phyloP scores from a whole-genome alignment of 805 yeast genomes.

The Saccharomycopsis amapae region DNA sequence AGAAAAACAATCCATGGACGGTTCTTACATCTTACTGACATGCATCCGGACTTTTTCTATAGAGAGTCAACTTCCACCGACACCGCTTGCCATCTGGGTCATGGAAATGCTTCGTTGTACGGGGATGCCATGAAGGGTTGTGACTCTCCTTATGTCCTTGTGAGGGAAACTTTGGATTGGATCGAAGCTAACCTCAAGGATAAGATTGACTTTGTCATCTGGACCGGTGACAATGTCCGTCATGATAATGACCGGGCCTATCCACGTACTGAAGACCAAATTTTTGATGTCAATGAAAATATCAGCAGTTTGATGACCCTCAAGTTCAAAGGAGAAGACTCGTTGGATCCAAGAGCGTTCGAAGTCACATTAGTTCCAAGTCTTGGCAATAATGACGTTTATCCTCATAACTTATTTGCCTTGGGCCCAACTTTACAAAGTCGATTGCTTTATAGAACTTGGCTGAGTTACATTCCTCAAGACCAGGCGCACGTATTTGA shows the following conservation, averaged over 20 bases:
- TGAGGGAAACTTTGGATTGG: constrained; percentile 63
- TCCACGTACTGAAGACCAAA: constrained; percentile 70
- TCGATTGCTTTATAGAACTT: constrained; percentile 63
- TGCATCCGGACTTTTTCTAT: constrained; percentile 76
- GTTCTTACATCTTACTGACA: constrained; percentile 78
- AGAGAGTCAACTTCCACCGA: constrained; percentile 42
- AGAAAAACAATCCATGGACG: constrained; percentile 54
- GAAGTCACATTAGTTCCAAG: constrained; percentile 55
- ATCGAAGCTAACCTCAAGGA: constrained; percentile 55
- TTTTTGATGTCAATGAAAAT: constrained; percentile 58
- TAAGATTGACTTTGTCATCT: constrained; percentile 75
- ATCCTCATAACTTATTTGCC: constrained; percentile 79
- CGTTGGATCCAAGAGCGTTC: constrained; percentile 37
- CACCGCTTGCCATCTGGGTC: constrained; percentile 48
- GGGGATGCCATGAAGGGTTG: constrained; percentile 77
- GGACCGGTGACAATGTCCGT: constrained; percentile 88
- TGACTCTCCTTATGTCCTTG: constrained; percentile 61
- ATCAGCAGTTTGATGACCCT: constrained; percentile 47
- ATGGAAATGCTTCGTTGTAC: constrained; percentile 51
- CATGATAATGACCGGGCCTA: constrained; percentile 71
- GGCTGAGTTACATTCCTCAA: constrained; percentile 70
- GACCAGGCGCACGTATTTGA: constrained; percentile 70
- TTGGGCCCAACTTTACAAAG: constrained; percentile 89
- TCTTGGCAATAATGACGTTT: constrained; percentile 82
- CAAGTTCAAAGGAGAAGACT: constrained; percentile 40